phyloP scores from a whole-genome alignment of 1,139 yeast genomes.

The Scheffersomyces quercinus region DNA sequence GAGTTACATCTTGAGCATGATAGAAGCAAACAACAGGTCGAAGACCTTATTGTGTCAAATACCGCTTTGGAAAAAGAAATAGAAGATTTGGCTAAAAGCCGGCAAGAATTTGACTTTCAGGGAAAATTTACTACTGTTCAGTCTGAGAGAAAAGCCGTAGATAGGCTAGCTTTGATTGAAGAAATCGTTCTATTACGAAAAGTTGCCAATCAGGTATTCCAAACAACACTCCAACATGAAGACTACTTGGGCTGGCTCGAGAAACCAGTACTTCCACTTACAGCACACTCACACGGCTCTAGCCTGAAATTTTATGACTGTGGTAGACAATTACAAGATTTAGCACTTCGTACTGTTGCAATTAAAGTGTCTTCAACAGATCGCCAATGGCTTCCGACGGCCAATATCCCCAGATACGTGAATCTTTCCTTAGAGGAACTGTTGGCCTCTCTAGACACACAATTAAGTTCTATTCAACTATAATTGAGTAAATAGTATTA shows the following conservation, averaged over 20 bases:
- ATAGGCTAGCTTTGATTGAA: slow-evolving; percentile 32
- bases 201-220: slow-evolving; percentile 14
- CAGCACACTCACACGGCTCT: background rate
- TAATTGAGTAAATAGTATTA: background rate
- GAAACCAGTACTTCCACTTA: slow-evolving; percentile 6
- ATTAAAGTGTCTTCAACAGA: slow-evolving; percentile 9
- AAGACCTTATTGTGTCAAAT: slow-evolving; percentile 16
- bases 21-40: slow-evolving; percentile 12
- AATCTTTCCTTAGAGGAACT: slow-evolving; percentile 13
- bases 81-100: background rate
- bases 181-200: slow-evolving; percentile 38
- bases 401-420: slow-evolving; percentile 19
- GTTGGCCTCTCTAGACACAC: background rate
- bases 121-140: slow-evolving; percentile 24
- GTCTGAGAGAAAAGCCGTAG: slow-evolving; percentile 35
- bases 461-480: background rate
- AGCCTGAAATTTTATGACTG: slow-evolving; percentile 4
- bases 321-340: slow-evolving; percentile 5
- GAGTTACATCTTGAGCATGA: slow-evolving; percentile 21
- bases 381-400: slow-evolving; percentile 22
- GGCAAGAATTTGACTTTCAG: slow-evolving; percentile 6
- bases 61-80: slow-evolving; percentile 15
- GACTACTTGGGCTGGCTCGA: slow-evolving; percentile 22
- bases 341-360: slow-evolving; percentile 10
- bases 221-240: slow-evolving; percentile 2